Evolutionary conservation across 2,329 filamentous ascomycete genomes (phyloP), one percentile per base, ranked within the genome.

Genomic region (Lecanicillium sp.): DNA sequence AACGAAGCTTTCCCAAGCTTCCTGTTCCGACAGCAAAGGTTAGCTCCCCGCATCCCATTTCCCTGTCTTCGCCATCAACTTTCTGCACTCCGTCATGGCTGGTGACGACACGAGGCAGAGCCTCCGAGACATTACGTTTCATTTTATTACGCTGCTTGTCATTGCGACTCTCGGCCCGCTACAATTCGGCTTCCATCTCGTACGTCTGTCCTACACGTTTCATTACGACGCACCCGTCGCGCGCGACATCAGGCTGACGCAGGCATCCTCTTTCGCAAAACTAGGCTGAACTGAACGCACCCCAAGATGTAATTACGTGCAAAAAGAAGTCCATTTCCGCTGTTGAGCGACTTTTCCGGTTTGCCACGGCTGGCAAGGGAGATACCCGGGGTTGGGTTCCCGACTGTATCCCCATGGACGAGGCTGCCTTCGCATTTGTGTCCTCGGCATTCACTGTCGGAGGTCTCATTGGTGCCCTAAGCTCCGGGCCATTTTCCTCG

Each of bases 251-350:
- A 51, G 44, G 46, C 17, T 56, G 51, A 51, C 24, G 5, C 45
- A 51, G 19, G n/a, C n/a, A n/a, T n/a, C n/a, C n/a, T n/a, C n/a
- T n/a, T n/a, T n/a, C n/a, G n/a, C n/a, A n/a, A n/a, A n/a, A n/a
- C n/a, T n/a, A 65, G 90, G 87, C 90, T 57, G 93, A 97, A 66
- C 79, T 98, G 54, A 98, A 98, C 65, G 89, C 91, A 8, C 93
- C 93, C 8, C 85, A 96, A 75, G 85, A 90, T 73, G 88, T 94
- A 60, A 86, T 98, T 59, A 94, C 87, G 49, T 97, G 93, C 71
- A 81, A 81, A 56, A 82, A 81, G 54, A 68, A 70, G 54, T 64
- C 68, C 41, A 67, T 69, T 43, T 65, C 66, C 32, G 50, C 60
- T 10, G 47, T 61, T 48, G 44, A 53, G 45, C 58, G 58, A 29